Conservation (phyloP, 345 rosid genomes). For the Fremontodendron californicum region DNA sequence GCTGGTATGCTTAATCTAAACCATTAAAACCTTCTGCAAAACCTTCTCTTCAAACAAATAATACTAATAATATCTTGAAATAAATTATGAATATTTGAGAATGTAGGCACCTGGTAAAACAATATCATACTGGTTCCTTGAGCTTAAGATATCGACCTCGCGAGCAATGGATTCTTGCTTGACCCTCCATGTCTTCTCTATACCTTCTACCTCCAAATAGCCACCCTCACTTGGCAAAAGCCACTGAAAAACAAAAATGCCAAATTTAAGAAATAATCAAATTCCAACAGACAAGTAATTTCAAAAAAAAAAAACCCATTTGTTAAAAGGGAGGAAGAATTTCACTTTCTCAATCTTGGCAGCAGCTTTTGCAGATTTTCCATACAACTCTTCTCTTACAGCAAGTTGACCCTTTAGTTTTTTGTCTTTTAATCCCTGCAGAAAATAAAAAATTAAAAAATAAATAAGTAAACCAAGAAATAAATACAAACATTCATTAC, state of each 20-base stretch:
- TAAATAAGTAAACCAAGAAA: not conserved
- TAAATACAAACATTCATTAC: not conserved
- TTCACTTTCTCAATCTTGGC: conserved; percentile 80
- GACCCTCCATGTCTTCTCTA: conserved; percentile 77
- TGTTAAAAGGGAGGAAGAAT: not conserved
- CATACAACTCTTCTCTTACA: conserved; percentile 56
- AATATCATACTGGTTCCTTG: conserved; percentile 75
- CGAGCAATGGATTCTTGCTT: conserved; percentile 57
- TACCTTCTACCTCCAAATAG: conserved; percentile 75
- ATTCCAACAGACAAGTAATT: too few species aligned
- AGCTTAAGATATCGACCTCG: conserved; percentile 57
- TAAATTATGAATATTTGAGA: too few species aligned
- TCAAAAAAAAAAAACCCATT: not conserved
- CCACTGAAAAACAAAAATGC: conserved; percentile 49
- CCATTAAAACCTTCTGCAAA: not conserved
- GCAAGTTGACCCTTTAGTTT: conserved; percentile 17
- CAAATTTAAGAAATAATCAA: not conserved
- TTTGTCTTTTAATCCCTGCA: conserved; percentile 9
- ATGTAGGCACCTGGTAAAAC: conserved; percentile 62
- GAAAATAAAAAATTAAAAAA: not conserved
- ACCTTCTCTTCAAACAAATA: too few species aligned
- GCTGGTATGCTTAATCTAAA: not conserved
- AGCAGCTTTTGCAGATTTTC: conserved; percentile 68
- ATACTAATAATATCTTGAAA: too few species aligned
- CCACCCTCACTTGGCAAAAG: conserved; percentile 78